These are phyloP conservation scores for Globisporangium okanoganense DNA, from an alignment of 352 stramenopile species.

Conservation along the genomic window DNA sequence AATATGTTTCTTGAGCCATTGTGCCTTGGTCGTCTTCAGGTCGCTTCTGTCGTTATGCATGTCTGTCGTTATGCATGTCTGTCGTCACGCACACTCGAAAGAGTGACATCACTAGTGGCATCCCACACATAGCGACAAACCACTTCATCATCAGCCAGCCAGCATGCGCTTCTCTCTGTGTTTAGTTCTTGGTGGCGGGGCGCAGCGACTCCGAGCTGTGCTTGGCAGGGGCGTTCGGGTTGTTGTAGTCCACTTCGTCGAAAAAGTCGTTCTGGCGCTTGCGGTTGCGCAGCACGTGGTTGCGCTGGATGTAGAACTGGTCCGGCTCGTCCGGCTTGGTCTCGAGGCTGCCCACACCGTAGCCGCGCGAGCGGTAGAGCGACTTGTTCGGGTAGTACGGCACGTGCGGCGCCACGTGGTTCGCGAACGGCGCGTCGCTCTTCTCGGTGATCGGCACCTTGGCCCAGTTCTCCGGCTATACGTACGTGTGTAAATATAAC, in stretches of 20 bases:
- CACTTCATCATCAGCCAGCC: background rate
- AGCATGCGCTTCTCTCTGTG: background rate
- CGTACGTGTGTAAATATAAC: background rate
- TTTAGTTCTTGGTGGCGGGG: slow-evolving; percentile 62
- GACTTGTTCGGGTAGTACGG: slow-evolving; percentile 77
- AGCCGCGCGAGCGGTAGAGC: slow-evolving; percentile 72
- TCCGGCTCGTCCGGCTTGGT: slow-evolving; percentile 60
- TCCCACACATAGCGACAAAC: background rate
- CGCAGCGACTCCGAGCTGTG: slow-evolving; percentile 51
- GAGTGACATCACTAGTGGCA: no score
- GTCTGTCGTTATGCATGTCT: no score
- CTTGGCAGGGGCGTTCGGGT: slow-evolving; percentile 40
- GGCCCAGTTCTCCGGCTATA: slow-evolving; percentile 61
- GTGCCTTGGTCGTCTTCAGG: background rate
- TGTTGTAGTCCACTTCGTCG: slow-evolving; percentile 84
- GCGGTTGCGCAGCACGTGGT: slow-evolving; percentile 64
- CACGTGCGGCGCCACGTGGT: slow-evolving; percentile 60
- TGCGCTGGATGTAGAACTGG: slow-evolving; percentile 80
- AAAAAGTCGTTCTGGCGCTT: slow-evolving; percentile 61
- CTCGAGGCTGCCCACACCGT: slow-evolving; percentile 73
- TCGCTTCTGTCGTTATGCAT: background rate
- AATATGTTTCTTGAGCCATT: slow-evolving; percentile 1
- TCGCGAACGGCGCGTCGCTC: slow-evolving; percentile 67
- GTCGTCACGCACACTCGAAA: no score
- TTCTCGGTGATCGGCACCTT: slow-evolving; percentile 48